Evolutionary conservation across 306 rosid species (phyloP).

Genomic region (Argentina anserina): DNA sequence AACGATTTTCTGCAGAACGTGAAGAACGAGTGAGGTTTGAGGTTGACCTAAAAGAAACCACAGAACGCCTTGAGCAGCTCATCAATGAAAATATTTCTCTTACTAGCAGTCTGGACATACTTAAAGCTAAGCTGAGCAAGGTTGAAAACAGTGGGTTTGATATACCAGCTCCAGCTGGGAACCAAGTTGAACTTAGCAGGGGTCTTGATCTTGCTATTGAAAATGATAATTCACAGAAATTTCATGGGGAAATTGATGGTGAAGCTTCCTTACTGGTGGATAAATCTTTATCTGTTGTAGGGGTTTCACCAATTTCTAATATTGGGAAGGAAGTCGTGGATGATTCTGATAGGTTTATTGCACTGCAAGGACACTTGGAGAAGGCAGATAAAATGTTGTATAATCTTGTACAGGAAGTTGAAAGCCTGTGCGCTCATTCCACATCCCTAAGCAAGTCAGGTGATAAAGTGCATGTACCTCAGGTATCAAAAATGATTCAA

Average conservation of each 20-base stretch:
- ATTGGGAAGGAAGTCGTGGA: constrained; percentile 43
- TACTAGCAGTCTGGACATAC: constrained; percentile 45
- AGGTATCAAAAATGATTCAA: constrained; percentile 74
- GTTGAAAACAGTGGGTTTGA: constrained; percentile 29
- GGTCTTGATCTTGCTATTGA: constrained; percentile 34
- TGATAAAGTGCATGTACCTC: constrained; percentile 48
- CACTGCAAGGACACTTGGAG: constrained; percentile 45
- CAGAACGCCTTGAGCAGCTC: constrained; percentile 52
- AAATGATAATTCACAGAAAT: constrained; percentile 31
- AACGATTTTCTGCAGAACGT: constrained; percentile 44
- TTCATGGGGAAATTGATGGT: constrained; percentile 31
- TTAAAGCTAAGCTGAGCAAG: constrained; percentile 52
- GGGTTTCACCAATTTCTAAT: constrained; percentile 24
- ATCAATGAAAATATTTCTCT: constrained; percentile 57
- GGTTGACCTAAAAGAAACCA: constrained; percentile 48
- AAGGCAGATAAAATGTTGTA: constrained; percentile 52
- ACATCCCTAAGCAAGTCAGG: constrained; percentile 37
- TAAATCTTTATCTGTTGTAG: constrained; percentile 23
- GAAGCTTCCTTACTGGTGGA: constrained; percentile 18
- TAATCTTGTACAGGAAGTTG: constrained; percentile 63
- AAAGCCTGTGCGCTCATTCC: constrained; percentile 42
- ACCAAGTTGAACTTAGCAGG: constrained; percentile 30
- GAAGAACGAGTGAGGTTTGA: constrained; percentile 47
- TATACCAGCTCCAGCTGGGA: constrained; percentile 31
- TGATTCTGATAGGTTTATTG: constrained; percentile 51